Conservation (phyloP, 768 basidiomycete species). For the Mycena leptocephala region DNA sequence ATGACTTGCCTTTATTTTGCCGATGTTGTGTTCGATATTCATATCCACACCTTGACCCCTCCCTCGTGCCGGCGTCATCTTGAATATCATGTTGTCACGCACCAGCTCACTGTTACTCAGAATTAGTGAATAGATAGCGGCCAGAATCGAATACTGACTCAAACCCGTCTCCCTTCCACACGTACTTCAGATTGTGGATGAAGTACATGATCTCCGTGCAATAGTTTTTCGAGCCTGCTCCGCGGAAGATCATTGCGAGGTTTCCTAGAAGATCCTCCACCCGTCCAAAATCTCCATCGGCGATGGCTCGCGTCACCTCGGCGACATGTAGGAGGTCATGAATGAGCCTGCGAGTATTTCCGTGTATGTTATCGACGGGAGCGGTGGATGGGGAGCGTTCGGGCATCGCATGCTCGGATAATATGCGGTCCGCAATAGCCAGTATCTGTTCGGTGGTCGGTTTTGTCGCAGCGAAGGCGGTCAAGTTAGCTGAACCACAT, state of each 20-base stretch:
- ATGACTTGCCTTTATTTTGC: neutral
- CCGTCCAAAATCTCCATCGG: constrained; percentile 49
- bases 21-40: constrained; percentile 56
- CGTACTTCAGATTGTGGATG: constrained; percentile 46
- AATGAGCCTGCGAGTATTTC: constrained; percentile 45
- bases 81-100: constrained; percentile 53
- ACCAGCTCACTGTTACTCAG: constrained; percentile 49
- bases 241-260: constrained; percentile 49
- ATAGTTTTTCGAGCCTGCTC: constrained; percentile 52
- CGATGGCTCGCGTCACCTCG: constrained; percentile 46
- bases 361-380: constrained; percentile 34
- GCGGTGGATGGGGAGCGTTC: neutral
- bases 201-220: constrained; percentile 49
- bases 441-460: constrained; percentile 42
- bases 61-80: constrained; percentile 46
- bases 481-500: constrained; percentile 32
- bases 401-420: constrained; percentile 43
- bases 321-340: constrained; percentile 49
- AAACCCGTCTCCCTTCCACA: constrained; percentile 52
- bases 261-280: constrained; percentile 49
- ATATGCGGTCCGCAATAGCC: constrained; percentile 37
- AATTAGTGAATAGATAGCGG: neutral
- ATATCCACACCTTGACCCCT: constrained; percentile 52
- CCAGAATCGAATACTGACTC: constrained; percentile 38
- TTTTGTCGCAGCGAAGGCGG: constrained; percentile 42